phyloP scores from a whole-genome alignment of 345 rosid genomes.

The Aquilaria yunnanensis region DNA sequence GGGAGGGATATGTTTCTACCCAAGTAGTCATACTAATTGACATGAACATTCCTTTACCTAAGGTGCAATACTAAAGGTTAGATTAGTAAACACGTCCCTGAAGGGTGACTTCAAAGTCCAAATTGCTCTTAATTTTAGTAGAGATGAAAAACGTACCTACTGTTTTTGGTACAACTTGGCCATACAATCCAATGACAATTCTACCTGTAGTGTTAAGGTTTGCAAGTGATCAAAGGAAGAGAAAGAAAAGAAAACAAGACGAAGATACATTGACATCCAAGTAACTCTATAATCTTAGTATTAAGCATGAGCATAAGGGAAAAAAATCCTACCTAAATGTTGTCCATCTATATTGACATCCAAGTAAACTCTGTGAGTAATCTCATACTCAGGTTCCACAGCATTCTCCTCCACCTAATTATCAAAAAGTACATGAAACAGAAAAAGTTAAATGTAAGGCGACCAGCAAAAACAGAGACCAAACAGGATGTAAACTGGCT shows the following conservation, averaged over 20 bases:
- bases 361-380: slow-evolving; percentile 89
- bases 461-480: too few species aligned
- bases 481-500: too few species aligned
- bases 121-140: background rate
- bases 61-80: too few species aligned
- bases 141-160: slow-evolving; percentile 56
- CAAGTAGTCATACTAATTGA: too few species aligned
- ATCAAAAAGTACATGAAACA: slow-evolving; percentile 15
- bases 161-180: slow-evolving; percentile 80
- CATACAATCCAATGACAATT: slow-evolving; percentile 90
- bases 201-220: slow-evolving; percentile 58
- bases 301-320: background rate
- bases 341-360: slow-evolving; percentile 92
- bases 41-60: too few species aligned
- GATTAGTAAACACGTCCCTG: too few species aligned
- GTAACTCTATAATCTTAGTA: background rate
- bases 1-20: too few species aligned
- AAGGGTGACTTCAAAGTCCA: background rate
- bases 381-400: slow-evolving; percentile 49
- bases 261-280: too few species aligned
- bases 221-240: too few species aligned
- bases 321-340: slow-evolving; percentile 53
- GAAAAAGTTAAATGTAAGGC: too few species aligned
- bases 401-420: slow-evolving; percentile 48
- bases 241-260: too few species aligned